Base-by-base conservation (phyloP, 495 filamentous ascomycete genomes). In the Aspergillus baeticus region DNA sequence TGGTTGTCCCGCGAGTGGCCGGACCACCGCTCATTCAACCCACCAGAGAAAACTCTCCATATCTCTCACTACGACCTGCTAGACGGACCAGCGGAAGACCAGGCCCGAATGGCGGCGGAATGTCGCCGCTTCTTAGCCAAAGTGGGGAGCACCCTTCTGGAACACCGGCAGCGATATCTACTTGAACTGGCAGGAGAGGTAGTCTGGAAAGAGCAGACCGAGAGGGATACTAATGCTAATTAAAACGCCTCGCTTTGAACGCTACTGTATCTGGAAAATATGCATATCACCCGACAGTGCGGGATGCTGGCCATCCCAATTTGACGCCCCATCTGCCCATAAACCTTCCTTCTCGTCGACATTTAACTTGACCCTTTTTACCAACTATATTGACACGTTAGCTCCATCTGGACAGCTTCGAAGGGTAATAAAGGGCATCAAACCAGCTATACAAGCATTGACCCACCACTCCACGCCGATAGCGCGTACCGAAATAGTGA, bases 151-250 rank as follows among this genome's bases (percentile, higher is more conserved):
- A 10, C 11, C n/a, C 5, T 41, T 31, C 34, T 52, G 1, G 49
- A 42, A 0, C 49, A 52, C 5, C 21, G 49, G 8, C 36, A 52
- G 23, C 36, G 49, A 34, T 52, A 52, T 20, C 26, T 52, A 8
- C 23, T 52, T 7, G 49, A 52, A 10, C 14, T 52, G 49, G 13
- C 39, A 8, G 49, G 49, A 14, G 49, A 52, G 49, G 15, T 18
- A 0, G 35, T 42, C 8, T 42, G 49, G 49, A 39, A 15, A 17
- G 49, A 26, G 23, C 6, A 15, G n/a, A 26, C 20, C 20, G 26
- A 26, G 15, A 33, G 17, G 21, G 15, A 10, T 23, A 22, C 5
- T 14, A 23, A 11, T 7, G 14, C 14, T n/a, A 39, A 39, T 10
- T 39, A 38, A 14, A n/a, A n/a, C 36, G 6, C 36, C 11, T 13